phyloP scores from a whole-genome alignment of 2,329 filamentous ascomycete genomes.

The Thelonectria blattea region DNA sequence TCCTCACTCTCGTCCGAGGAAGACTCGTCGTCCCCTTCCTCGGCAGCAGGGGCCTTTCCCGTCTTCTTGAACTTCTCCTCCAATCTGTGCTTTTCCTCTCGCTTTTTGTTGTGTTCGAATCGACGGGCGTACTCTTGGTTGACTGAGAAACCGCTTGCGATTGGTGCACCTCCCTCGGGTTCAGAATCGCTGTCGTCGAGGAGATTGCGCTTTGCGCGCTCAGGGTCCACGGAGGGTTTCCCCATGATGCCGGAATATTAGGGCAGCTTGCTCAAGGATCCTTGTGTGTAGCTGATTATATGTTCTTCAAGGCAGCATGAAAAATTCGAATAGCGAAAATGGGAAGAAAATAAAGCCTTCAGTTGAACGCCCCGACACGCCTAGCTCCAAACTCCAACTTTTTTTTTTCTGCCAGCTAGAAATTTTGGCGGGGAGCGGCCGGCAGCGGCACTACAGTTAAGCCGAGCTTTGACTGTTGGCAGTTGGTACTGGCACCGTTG shows the following conservation, averaged over 20 bases:
- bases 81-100: slow-evolving; percentile 81
- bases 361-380: slow-evolving; percentile 17
- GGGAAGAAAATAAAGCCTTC: slow-evolving; percentile 4
- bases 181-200: slow-evolving; percentile 64
- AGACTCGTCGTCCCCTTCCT: slow-evolving; percentile 62
- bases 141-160: slow-evolving; percentile 70
- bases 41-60: slow-evolving; percentile 48
- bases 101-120: slow-evolving; percentile 97
- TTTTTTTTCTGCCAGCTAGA: slow-evolving; percentile 41
- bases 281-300: neutral
- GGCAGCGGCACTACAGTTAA: slow-evolving; percentile 22
- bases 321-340: neutral
- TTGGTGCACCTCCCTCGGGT: slow-evolving; percentile 48
- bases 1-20: slow-evolving; percentile 85
- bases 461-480: slow-evolving; percentile 10
- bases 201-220: slow-evolving; percentile 53
- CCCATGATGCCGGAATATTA: slow-evolving; percentile 20
- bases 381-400: slow-evolving; percentile 31
- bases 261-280: neutral
- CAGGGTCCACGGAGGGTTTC: slow-evolving; percentile 39
- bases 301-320: neutral
- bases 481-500: too few species aligned
- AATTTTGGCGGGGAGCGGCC: slow-evolving; percentile 43
- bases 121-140: slow-evolving; percentile 88
- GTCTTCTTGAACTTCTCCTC: slow-evolving; percentile 79